Evolutionary conservation across 495 filamentous ascomycete species (phyloP).

Genomic region (Amniculicola lignicola): DNA sequence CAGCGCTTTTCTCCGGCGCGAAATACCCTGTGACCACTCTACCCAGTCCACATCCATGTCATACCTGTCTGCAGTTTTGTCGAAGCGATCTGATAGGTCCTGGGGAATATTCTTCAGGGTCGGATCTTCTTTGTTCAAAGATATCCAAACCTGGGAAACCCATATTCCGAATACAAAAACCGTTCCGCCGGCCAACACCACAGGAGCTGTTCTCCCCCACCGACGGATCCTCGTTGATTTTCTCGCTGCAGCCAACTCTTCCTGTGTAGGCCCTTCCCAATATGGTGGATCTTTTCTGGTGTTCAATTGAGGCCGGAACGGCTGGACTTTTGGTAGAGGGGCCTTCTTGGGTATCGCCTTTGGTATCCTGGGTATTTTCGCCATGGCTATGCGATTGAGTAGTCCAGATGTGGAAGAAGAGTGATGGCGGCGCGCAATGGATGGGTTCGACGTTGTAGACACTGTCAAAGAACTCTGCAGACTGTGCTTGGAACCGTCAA

Average conservation of each 20-base stretch:
- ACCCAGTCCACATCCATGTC: constrained; percentile 38
- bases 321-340: no score
- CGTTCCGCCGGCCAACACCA: constrained; percentile 23
- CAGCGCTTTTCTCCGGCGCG: constrained; percentile 14
- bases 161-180: constrained; percentile 35
- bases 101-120: constrained; percentile 26
- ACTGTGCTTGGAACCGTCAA: not conserved
- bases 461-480: no score
- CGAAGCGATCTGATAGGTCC: constrained; percentile 39
- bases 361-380: constrained; percentile 18
- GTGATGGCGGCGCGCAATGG: constrained; percentile 11
- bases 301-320: no score
- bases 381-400: constrained; percentile 20
- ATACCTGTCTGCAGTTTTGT: constrained; percentile 37
- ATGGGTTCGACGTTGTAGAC: no score
- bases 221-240: not conserved
- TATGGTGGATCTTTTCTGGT: no score
- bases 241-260: not conserved
- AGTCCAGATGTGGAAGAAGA: not conserved
- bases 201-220: constrained; percentile 7
- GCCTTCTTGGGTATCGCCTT: constrained; percentile 3
- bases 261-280: not conserved
- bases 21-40: constrained; percentile 37
- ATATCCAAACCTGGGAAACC: constrained; percentile 28
- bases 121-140: constrained; percentile 6